phyloP scores from a whole-genome alignment of 352 stramenopile species.

The Globisporangium radiosum region DNA sequence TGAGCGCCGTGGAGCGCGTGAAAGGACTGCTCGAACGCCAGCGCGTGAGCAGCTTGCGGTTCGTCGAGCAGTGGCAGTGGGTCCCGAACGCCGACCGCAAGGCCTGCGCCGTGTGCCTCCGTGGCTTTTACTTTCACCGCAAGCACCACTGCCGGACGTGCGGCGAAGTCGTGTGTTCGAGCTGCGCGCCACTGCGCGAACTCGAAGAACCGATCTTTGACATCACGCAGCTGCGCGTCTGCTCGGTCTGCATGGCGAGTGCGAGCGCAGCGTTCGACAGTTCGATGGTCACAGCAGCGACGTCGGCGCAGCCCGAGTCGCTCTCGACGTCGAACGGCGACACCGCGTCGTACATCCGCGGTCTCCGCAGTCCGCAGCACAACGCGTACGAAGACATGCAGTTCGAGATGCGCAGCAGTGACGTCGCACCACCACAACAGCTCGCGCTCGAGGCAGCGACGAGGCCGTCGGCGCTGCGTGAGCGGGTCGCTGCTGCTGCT shows the following conservation, averaged over 20 bases:
- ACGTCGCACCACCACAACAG: no score
- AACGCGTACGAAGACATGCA: conserved; percentile 45
- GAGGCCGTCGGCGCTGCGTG: no score
- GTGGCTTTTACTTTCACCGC: conserved; percentile 74
- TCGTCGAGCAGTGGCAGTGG: conserved; percentile 79
- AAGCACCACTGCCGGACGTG: conserved; percentile 74
- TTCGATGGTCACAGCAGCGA: conserved; percentile 19
- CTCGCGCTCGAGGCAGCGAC: no score
- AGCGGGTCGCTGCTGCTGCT: no score
- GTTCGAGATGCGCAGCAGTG: conserved; percentile 32
- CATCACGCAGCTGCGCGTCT: conserved; percentile 61
- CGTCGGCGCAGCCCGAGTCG: conserved; percentile 12
- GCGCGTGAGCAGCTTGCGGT: conserved; percentile 63
- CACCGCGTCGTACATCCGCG: conserved; percentile 41
- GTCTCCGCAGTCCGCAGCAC: conserved; percentile 19
- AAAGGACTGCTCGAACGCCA: conserved; percentile 61
- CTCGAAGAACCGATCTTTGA: conserved; percentile 66
- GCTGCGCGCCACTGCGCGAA: conserved; percentile 60
- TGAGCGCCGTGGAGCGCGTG: conserved; percentile 42
- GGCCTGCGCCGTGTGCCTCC: conserved; percentile 71
- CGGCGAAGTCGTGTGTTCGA: conserved; percentile 72
- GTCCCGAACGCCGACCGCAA: conserved; percentile 64
- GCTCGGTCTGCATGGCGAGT: conserved; percentile 55
- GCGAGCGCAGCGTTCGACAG: conserved; percentile 42
- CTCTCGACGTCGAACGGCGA: conserved; percentile 34